Evolutionary conservation across 805 yeast species (phyloP).

Genomic region (Brettanomyces nanus): DNA sequence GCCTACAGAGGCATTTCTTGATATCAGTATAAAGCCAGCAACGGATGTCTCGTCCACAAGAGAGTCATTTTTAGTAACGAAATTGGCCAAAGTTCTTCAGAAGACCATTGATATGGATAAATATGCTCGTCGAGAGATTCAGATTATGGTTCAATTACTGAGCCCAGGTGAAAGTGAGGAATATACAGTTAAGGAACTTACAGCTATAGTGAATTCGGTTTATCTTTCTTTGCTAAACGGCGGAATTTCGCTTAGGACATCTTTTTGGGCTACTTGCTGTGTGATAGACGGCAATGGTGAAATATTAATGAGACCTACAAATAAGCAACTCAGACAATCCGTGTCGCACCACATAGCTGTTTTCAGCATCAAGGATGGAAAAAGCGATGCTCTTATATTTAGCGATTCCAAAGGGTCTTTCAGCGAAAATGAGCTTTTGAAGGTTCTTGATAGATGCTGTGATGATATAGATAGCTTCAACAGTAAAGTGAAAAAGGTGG

Average conservation of each 20-base stretch:
- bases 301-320: conserved; percentile 37
- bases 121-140: conserved; percentile 75
- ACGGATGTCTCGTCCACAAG: conserved; percentile 64
- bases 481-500: conserved; percentile 34
- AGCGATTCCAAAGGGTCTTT: conserved; percentile 71
- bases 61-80: conserved; percentile 70
- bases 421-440: conserved; percentile 43
- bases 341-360: conserved; percentile 61
- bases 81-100: conserved; percentile 52
- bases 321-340: conserved; percentile 33
- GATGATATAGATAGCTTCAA: conserved; percentile 37
- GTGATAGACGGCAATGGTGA: conserved; percentile 16
- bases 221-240: conserved; percentile 75
- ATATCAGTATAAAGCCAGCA: conserved; percentile 71
- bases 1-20: conserved; percentile 71
- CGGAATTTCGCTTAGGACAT: conserved; percentile 57
- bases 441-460: conserved; percentile 45
- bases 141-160: conserved; percentile 57
- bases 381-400: conserved; percentile 49
- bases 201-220: conserved; percentile 65
- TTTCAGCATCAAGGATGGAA: conserved; percentile 43
- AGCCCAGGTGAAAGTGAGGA: conserved; percentile 40
- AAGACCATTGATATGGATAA: conserved; percentile 50
- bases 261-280: conserved; percentile 51
- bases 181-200: conserved; percentile 41